Evolutionary conservation across 306 rosid species (phyloP), one percentile per base, ranked within the genome.

Genomic region (Dalbergia cultrata): DNA sequence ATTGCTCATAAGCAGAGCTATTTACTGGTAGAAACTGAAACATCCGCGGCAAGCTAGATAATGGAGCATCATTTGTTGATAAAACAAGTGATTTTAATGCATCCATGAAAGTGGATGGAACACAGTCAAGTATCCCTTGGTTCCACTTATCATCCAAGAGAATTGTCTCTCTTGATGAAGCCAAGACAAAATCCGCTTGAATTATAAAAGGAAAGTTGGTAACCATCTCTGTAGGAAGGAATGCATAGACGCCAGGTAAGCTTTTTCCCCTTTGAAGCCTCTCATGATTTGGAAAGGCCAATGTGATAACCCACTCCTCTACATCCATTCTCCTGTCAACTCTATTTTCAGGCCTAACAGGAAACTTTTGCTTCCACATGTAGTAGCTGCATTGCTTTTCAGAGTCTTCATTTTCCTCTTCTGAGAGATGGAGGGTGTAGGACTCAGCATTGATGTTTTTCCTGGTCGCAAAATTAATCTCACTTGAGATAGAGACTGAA

Each of bases 341-440:
- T 63, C 47, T 79, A 53, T 70, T 75, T 50, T 87, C 88, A 9
- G 69, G 78, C 62, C 47, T 71, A 8, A 91, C 90, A 12, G 90
- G 87, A 77, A 89, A 91, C 80, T 53, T 87, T 74, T 91, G 96
- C 77, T 81, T 86, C 93, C 93, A 91, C 92, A 91, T 87, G 78
- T 85, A 80, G 69, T 85, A 91, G 13, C 53, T 52, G 75, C 93
- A 91, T 60, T 82, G 86, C 9, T 50, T 26, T 10, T 65, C 83
- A 10, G 73, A n/a, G 6, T 67, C 85, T 4, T 10, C 68, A 37
- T 70, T 80, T 70, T 85, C 89, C 34, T 80, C 71, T 0, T 89
- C 85, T 35, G 82, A 78, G 14, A 91, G 87, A 79, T 49, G 82
- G 50, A 89, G 87, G 0, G 87, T 89, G 76, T 86, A 91, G 18